Evolutionary conservation across 768 basidiomycete species (phyloP).

Genomic region (Imleria badia): DNA sequence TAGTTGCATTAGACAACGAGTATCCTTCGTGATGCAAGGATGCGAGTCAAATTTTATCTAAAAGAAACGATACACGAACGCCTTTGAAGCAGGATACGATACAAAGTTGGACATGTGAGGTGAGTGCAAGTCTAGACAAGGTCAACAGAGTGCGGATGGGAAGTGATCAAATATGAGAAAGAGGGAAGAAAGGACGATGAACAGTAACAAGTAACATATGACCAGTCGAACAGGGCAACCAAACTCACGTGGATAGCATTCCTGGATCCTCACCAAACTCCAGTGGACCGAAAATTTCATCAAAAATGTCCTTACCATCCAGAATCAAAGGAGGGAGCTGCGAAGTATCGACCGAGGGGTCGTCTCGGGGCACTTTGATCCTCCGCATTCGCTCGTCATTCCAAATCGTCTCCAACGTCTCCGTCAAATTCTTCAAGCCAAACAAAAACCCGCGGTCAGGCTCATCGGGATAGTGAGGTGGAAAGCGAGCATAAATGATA

Average conservation of each 20-base stretch:
- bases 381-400: slow-evolving; percentile 76
- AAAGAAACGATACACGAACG: neutral
- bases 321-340: slow-evolving; percentile 64
- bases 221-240: neutral
- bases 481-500: slow-evolving; percentile 87
- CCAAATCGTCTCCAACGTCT: slow-evolving; percentile 82
- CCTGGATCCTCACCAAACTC: slow-evolving; percentile 64
- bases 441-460: slow-evolving; percentile 95
- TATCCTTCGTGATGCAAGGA: slow-evolving; percentile 7
- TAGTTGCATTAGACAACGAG: slow-evolving; percentile 4
- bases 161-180: neutral
- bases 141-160: neutral
- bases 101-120: slow-evolving; percentile 9
- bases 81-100: neutral
- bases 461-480: slow-evolving; percentile 84
- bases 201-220: neutral
- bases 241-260: slow-evolving; percentile 65
- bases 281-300: slow-evolving; percentile 59
- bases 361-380: slow-evolving; percentile 62
- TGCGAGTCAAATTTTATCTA: slow-evolving; percentile 4
- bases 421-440: slow-evolving; percentile 80
- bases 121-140: slow-evolving; percentile 15
- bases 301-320: slow-evolving; percentile 79
- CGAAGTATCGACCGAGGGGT: slow-evolving; percentile 42
- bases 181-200: neutral